Base-by-base conservation (phyloP, 78 protist species). In the Thecamonas trahens region DNA sequence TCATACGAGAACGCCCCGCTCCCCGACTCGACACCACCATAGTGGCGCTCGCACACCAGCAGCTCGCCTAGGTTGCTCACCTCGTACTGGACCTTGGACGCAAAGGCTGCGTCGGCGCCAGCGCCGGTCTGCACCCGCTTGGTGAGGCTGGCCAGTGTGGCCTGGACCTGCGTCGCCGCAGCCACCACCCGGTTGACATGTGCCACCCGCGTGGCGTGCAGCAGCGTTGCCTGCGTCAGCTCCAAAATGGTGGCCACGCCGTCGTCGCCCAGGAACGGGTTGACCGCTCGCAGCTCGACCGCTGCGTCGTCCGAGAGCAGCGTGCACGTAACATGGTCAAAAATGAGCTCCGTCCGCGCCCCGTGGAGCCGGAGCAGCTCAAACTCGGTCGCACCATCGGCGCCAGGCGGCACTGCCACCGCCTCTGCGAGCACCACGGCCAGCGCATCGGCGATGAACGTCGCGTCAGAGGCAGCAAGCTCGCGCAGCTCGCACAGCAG, bases 1-100 rank as follows among this genome's bases (percentile, higher is more conserved):
- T 84, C 90, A 54, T 29, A 74, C 32, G 3, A 28, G 17, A 1
- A 67, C n/a, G n/a, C n/a, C n/a, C n/a, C n/a, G n/a, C 55, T 50
- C 20, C 22, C 55, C 35, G n/a, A 15, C 28, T 24, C n/a, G 40
- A 9, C 14, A 7, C 6, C 26, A 3, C 8, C 50, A 45, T 50
- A 57, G 64, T 53, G 42, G 34, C 75, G 42, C 58, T 52, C 22
- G 6, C 18, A 11, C 35, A 38, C 22, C 47, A 70, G 65, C 18
- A 8, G 6, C 15, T 70, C 75, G 20, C 62, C 72, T 6, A 67
- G 72, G n/a, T n/a, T n/a, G n/a, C n/a, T n/a, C n/a, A n/a, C n/a
- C n/a, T n/a, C n/a, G n/a, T n/a, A n/a, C n/a, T n/a, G n/a, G n/a
- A n/a, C n/a, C n/a, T n/a, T n/a, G n/a, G n/a, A n/a, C n/a, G 61